Evolutionary conservation across 2,329 filamentous ascomycete genomes (phyloP).

Genomic region (Rhytidhysteron rufulum): DNA sequence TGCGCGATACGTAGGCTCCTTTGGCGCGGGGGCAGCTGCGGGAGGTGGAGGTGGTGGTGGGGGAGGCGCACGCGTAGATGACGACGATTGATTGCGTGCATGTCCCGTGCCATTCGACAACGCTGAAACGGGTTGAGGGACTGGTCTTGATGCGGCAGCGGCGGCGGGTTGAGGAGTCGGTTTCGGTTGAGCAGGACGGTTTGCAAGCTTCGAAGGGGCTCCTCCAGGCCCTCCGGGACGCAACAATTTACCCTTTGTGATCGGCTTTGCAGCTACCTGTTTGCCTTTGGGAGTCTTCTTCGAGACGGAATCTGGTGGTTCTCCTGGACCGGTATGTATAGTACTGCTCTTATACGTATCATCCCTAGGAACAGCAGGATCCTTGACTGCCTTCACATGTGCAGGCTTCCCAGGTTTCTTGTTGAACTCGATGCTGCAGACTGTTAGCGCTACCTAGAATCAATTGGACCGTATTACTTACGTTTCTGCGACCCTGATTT

Average conservation of each 20-base stretch:
- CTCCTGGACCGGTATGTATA: constrained; percentile 81
- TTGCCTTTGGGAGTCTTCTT: constrained; percentile 83
- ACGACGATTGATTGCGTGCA: constrained; percentile 36
- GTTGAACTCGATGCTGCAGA: constrained; percentile 74
- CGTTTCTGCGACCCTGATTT: constrained; percentile 73
- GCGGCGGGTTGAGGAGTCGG: constrained; percentile 15
- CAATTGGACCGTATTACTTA: constrained; percentile 30
- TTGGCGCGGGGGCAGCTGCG: constrained; percentile 54
- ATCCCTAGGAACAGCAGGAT: constrained; percentile 65
- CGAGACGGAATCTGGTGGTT: constrained; percentile 77
- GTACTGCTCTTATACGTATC: constrained; percentile 94
- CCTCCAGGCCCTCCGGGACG: constrained; percentile 84
- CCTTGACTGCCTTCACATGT: constrained; percentile 83
- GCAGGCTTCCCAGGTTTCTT: constrained; percentile 96
- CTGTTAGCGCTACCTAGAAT: constrained; percentile 17
- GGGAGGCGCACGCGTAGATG: constrained; percentile 45
- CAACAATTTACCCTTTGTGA: constrained; percentile 89
- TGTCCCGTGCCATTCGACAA: constrained; percentile 46
- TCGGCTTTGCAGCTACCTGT: constrained; percentile 80
- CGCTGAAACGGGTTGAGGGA: constrained; percentile 55
- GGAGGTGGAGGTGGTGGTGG: constrained; percentile 62
- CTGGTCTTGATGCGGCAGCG: constrained; percentile 39
- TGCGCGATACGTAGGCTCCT: constrained; percentile 80
- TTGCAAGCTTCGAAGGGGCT: constrained; percentile 68
- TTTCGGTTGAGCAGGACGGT: constrained; percentile 41